These are phyloP conservation scores for Lentinula edodes DNA, from an alignment of 768 basidiomycete species.

Conservation along the genomic window DNA sequence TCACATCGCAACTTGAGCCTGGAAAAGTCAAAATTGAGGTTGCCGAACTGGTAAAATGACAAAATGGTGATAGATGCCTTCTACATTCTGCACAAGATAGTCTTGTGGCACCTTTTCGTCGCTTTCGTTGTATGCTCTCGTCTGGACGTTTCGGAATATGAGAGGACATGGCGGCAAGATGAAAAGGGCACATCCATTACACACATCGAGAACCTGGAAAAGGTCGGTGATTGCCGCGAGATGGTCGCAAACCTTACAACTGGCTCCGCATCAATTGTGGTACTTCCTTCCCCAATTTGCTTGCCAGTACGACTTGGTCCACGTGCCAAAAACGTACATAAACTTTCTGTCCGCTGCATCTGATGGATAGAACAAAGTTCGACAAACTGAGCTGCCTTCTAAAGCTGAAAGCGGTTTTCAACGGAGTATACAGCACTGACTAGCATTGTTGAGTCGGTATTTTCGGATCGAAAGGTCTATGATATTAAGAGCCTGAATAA, in stretches of 20 bases:
- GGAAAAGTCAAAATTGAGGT: background rate
- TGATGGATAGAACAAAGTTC: too few relatives aligned
- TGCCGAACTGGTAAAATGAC: slow-evolving; percentile 8
- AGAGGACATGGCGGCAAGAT: slow-evolving; percentile 8
- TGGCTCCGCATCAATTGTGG: background rate
- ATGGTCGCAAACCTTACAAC: background rate
- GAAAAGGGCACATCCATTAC: background rate
- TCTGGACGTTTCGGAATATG: slow-evolving; percentile 6
- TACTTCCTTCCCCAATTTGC: background rate
- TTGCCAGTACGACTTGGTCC: background rate
- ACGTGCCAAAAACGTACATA: background rate
- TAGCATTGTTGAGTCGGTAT: background rate
- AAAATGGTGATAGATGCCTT: slow-evolving; percentile 35
- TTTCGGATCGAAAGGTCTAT: background rate
- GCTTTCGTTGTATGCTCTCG: slow-evolving; percentile 12
- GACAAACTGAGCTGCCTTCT: background rate
- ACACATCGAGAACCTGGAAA: background rate
- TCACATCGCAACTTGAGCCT: slow-evolving; percentile 73
- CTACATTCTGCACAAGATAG: slow-evolving; percentile 79
- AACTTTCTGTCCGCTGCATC: background rate
- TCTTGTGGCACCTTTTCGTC: slow-evolving; percentile 46
- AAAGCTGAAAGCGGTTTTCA: background rate
- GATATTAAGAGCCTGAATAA: too few relatives aligned
- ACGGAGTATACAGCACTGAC: background rate
- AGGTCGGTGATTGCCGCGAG: slow-evolving; percentile 1